These are phyloP conservation scores for Amanita brunnescens DNA, from an alignment of 768 basidiomycete species.

Conservation along the genomic window DNA sequence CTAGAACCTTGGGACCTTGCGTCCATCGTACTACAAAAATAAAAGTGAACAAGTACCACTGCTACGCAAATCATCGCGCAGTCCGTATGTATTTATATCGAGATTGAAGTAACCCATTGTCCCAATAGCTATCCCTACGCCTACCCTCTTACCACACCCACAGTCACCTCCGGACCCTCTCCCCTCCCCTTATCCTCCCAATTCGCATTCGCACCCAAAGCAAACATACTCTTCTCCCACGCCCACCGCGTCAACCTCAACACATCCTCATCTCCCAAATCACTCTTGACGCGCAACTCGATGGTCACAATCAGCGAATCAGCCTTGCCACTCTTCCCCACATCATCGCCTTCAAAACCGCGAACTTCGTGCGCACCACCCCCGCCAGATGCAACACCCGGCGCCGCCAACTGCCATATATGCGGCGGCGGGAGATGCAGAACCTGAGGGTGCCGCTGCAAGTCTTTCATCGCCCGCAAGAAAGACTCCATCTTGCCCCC, in stretches of 20 bases:
- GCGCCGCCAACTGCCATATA: conserved; percentile 89
- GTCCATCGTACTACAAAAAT: too few relatives aligned
- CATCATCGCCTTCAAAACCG: not conserved
- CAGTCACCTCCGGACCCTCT: conserved; percentile 53
- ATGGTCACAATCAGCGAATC: conserved; percentile 60
- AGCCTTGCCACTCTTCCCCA: conserved; percentile 12
- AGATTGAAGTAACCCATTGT: not conserved
- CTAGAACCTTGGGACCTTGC: too few relatives aligned
- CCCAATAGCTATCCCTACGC: not conserved
- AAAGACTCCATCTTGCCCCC: conserved; percentile 76
- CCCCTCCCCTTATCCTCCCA: too few relatives aligned
- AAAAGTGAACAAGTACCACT: conserved; percentile 17
- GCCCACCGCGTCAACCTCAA: conserved; percentile 69
- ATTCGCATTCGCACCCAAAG: conserved; percentile 34
- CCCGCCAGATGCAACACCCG: conserved; percentile 47
- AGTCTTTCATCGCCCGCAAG: too few relatives aligned
- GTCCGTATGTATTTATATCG: not conserved
- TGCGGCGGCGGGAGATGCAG: conserved; percentile 78
- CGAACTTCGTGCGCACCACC: conserved; percentile 2
- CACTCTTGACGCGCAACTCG: conserved; percentile 63
- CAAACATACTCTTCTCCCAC: conserved; percentile 54
- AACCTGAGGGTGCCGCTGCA: conserved; percentile 78
- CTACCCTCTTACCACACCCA: conserved; percentile 61
- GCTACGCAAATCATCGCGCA: not conserved
- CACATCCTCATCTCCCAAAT: conserved; percentile 63